These are phyloP conservation scores for Tetradesmus obliquus DNA, from an alignment of 139 green algal genomes.

Conservation along the genomic window DNA sequence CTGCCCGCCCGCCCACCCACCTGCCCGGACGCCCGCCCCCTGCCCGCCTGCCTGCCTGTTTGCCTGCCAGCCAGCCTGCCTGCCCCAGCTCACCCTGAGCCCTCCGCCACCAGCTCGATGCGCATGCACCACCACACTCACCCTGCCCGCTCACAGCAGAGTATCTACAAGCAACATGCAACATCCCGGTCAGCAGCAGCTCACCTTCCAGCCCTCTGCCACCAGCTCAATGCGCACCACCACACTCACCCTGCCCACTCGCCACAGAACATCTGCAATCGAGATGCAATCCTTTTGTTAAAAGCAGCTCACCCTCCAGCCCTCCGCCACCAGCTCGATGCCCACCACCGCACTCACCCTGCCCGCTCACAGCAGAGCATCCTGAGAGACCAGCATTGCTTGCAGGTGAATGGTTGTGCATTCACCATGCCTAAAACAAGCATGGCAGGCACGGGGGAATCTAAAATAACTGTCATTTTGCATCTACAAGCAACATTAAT, in stretches of 20 bases:
- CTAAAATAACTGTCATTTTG: background rate
- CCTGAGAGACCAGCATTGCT: background rate
- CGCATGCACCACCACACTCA: too few species aligned
- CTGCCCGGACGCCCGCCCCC: too few species aligned
- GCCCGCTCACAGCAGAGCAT: background rate
- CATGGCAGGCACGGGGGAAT: too few species aligned
- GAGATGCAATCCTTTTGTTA: background rate
- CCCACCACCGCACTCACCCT: too few species aligned
- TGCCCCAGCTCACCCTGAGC: background rate
- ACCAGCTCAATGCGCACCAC: constrained; percentile 64
- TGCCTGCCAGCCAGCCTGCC: too few species aligned
- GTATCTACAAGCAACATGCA: background rate
- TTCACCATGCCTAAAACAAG: too few species aligned
- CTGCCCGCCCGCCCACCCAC: background rate
- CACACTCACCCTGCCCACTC: background rate
- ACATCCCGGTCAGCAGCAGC: background rate
- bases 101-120: constrained; percentile 3
- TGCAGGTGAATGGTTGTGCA: too few species aligned
- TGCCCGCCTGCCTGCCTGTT: background rate
- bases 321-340: constrained; percentile 3
- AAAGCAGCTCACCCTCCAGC: background rate
- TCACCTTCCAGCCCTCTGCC: constrained; percentile 55
- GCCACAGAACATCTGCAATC: background rate
- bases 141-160: background rate
- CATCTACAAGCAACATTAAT: background rate